Conservation (phyloP, 2,329 filamentous ascomycete genomes). For the Aureobasidium sp. region DNA sequence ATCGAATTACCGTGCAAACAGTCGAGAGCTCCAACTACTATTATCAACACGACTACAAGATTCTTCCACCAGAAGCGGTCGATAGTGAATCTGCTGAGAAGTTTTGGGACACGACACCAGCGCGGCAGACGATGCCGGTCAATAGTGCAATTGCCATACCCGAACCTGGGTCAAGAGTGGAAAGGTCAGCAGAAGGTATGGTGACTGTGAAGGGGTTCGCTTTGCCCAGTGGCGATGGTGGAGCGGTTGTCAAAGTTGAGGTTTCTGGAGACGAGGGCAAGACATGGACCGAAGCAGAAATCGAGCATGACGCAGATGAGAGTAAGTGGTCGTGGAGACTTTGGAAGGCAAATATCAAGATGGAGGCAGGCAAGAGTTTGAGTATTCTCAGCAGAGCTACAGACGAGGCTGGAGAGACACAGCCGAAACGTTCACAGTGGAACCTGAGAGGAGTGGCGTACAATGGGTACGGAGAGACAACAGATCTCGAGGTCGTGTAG, state of each 20-base stretch:
- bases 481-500: conserved; percentile 39
- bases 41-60: conserved; percentile 62
- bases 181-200: conserved; percentile 20
- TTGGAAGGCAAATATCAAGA: conserved; percentile 45
- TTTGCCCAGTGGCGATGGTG: conserved; percentile 60
- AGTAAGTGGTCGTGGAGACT: conserved; percentile 58
- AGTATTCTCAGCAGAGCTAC: conserved; percentile 58
- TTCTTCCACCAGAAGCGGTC: conserved; percentile 49
- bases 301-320: conserved; percentile 44
- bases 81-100: conserved; percentile 56
- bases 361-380: conserved; percentile 40
- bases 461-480: conserved; percentile 52
- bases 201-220: conserved; percentile 53
- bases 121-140: conserved; percentile 62
- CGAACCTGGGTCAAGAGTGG: conserved; percentile 20
- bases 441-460: conserved; percentile 55
- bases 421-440: conserved; percentile 54
- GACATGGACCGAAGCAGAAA: conserved; percentile 56
- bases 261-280: conserved; percentile 56
- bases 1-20: conserved; percentile 55
- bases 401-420: conserved; percentile 59
- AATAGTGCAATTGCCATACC: conserved; percentile 56
- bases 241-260: conserved; percentile 60
- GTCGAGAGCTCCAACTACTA: conserved; percentile 60
- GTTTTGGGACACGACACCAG: conserved; percentile 45